Conservation (phyloP, 768 basidiomycete species). For the Auricularia auricula-judae region DNA sequence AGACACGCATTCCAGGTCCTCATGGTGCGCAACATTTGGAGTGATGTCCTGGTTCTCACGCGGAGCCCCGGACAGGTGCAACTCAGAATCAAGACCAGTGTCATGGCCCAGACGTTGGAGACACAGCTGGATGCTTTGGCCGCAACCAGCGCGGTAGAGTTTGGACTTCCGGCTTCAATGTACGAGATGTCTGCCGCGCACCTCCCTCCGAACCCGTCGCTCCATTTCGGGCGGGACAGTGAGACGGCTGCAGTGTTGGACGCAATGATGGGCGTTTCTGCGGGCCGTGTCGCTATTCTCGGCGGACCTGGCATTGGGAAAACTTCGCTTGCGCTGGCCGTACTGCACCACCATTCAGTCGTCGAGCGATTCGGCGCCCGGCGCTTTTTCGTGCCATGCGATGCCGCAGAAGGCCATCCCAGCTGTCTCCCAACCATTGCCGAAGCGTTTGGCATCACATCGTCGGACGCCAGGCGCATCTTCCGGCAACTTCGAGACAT, state of each 20-base stretch:
- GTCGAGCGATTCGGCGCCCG: constrained; percentile 14
- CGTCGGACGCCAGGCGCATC: too few species aligned
- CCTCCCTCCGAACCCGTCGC: neutral
- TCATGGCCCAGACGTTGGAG: too few species aligned
- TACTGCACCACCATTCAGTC: constrained; percentile 16
- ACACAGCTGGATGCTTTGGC: too few species aligned
- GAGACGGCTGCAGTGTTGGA: neutral
- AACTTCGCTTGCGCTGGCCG: constrained; percentile 25
- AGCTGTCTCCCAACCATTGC: neutral
- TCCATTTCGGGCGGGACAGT: neutral
- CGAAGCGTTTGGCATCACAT: neutral
- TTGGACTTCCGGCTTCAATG: neutral
- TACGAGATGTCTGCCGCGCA: too few species aligned
- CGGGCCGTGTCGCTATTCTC: constrained; percentile 10
- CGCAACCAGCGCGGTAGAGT: neutral
- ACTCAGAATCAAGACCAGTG: neutral
- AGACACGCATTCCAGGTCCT: too few species aligned
- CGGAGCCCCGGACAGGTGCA: neutral
- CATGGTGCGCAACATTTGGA: too few species aligned
- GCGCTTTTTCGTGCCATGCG: constrained; percentile 26
- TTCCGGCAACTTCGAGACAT: neutral
- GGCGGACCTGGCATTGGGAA: constrained; percentile 30
- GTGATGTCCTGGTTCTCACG: too few species aligned
- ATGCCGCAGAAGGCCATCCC: constrained; percentile 2
- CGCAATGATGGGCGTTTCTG: neutral